Evolutionary conservation across 2,329 filamentous ascomycete genomes (phyloP).

Genomic region (Apiospora rasikravindrae): DNA sequence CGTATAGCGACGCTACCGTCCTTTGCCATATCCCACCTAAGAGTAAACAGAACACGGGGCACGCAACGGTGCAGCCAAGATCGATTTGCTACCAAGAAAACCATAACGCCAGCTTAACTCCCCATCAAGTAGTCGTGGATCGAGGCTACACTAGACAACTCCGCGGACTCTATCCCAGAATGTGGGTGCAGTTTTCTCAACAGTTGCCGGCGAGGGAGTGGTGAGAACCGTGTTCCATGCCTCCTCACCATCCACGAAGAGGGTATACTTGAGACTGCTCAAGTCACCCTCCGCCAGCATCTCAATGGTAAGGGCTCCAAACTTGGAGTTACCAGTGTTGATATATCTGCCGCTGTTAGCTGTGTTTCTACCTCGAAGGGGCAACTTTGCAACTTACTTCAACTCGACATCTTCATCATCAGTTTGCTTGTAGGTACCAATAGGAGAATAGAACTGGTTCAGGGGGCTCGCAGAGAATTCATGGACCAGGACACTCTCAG

Average conservation of each 20-base stretch:
- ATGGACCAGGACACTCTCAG: constrained; percentile 70
- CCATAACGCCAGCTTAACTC: constrained; percentile 13
- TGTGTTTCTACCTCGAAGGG: not conserved
- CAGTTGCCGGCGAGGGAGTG: constrained; percentile 47
- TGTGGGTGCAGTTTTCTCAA: constrained; percentile 41
- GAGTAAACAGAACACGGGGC: not conserved
- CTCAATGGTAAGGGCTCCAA: constrained; percentile 81
- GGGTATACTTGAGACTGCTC: constrained; percentile 77
- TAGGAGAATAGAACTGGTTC: constrained; percentile 90
- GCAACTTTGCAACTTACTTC: constrained; percentile 66
- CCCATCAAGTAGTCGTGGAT: not conserved
- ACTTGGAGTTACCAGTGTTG: constrained; percentile 86
- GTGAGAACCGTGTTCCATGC: constrained; percentile 71
- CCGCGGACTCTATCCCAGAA: constrained; percentile 53
- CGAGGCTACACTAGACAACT: constrained; percentile 16
- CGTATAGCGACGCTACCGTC: not conserved
- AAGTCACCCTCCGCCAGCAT: constrained; percentile 66
- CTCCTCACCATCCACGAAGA: constrained; percentile 83
- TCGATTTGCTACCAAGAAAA: not conserved
- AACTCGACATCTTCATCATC: constrained; percentile 84
- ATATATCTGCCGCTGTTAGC: constrained; percentile 63
- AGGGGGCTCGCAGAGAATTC: constrained; percentile 93
- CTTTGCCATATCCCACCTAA: not conserved
- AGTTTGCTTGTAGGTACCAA: constrained; percentile 81
- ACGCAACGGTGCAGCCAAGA: not conserved